These are phyloP conservation scores for Monosporascus cannonballus DNA, from an alignment of 2,329 filamentous ascomycete species.

Conservation along the genomic window DNA sequence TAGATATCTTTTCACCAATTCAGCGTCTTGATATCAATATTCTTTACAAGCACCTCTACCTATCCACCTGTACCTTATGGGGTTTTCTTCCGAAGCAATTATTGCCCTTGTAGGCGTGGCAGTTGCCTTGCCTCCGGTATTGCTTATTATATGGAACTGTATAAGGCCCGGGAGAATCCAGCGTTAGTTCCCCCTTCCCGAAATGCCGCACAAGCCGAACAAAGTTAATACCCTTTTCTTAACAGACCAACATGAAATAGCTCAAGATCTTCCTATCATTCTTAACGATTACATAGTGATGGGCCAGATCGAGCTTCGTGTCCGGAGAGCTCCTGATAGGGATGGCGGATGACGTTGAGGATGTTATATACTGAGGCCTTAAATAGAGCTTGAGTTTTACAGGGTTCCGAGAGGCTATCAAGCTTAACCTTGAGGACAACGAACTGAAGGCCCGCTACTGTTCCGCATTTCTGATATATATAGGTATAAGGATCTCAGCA, in stretches of 20 bases:
- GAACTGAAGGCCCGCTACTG: no score
- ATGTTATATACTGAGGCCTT: not conserved
- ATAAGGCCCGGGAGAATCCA: not conserved
- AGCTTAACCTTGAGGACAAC: no score
- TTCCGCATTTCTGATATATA: no score
- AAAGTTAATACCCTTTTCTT: not conserved
- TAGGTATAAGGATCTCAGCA: no score
- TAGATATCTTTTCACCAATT: no score
- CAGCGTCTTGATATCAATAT: no score
- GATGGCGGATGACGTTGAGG: not conserved
- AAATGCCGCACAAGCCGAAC: not conserved
- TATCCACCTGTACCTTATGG: not conserved
- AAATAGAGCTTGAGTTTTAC: no score
- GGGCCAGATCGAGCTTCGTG: not conserved
- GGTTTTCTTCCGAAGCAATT: not conserved
- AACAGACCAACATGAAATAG: not conserved
- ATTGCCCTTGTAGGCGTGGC: not conserved
- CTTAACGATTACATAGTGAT: not conserved
- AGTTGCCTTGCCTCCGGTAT: not conserved
- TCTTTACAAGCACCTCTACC: not conserved
- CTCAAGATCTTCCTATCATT: not conserved
- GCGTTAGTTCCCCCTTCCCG: not conserved
- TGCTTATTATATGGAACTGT: not conserved
- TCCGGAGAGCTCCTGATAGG: not conserved
- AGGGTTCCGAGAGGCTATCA: no score